phyloP scores from a whole-genome alignment of 129 eudicot species.

The Solidago caesia region DNA sequence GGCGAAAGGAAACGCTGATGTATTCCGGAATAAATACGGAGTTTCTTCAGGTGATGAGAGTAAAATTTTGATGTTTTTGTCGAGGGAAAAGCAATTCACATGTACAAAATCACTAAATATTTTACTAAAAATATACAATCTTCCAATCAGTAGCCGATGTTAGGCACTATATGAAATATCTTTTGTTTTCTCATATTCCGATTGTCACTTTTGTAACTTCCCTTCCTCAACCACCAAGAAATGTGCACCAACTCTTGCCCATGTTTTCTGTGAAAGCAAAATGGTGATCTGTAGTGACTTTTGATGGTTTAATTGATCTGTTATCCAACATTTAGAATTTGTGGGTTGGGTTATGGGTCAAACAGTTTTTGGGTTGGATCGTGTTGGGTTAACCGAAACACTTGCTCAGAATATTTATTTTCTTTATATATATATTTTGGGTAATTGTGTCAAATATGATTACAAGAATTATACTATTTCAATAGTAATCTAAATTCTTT shows the following conservation, averaged over 20 bases:
- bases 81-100: neutral
- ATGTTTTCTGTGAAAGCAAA: neutral
- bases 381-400: neutral
- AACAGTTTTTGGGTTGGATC: neutral
- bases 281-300: neutral
- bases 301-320: neutral
- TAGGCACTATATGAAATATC: neutral
- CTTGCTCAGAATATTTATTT: neutral
- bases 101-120: neutral
- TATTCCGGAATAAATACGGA: constrained; percentile 48
- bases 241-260: neutral
- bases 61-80: neutral
- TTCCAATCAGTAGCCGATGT: neutral
- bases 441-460: no score
- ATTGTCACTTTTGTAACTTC: neutral
- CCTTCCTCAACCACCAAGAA: neutral
- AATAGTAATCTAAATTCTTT: no score
- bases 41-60: constrained; percentile 58
- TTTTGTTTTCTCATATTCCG: neutral
- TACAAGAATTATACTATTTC: no score
- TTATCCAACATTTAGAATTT: neutral
- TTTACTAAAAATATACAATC: neutral
- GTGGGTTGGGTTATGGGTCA: neutral
- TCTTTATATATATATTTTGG: no score
- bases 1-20: constrained; percentile 58